Conservation (phyloP, 2,329 filamentous ascomycete species). For the Penicillium corylophilum region DNA sequence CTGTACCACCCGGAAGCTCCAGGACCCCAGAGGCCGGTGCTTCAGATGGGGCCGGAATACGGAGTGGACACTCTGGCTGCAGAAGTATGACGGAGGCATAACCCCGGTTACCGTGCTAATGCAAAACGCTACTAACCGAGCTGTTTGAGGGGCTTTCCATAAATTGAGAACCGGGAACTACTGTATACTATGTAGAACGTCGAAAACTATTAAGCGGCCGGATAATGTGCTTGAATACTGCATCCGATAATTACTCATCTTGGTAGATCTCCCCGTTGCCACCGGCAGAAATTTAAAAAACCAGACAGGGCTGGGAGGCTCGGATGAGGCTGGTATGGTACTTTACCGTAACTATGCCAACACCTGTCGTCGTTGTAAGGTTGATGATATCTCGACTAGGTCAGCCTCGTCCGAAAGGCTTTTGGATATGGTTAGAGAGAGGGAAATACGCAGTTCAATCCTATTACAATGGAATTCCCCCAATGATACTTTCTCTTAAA, state of each 20-base stretch:
- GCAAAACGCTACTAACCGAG: not conserved
- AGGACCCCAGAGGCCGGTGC: not conserved
- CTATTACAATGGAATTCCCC: not conserved
- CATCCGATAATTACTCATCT: not conserved
- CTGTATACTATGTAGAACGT: too few species aligned
- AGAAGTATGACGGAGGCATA: not conserved
- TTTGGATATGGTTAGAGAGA: too few species aligned
- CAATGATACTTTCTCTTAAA: not conserved
- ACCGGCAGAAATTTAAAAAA: constrained; percentile 23
- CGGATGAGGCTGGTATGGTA: constrained; percentile 13
- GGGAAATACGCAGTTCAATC: not conserved
- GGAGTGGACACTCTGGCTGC: not conserved
- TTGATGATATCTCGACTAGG: too few species aligned
- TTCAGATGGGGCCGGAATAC: not conserved
- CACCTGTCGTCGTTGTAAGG: not conserved
- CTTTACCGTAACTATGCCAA: constrained; percentile 12
- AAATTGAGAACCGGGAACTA: not conserved
- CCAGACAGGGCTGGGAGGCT: constrained; percentile 9
- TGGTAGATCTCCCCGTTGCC: constrained; percentile 18
- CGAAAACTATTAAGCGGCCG: too few species aligned
- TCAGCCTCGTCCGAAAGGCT: too few species aligned
- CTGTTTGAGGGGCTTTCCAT: not conserved
- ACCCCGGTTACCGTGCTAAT: not conserved
- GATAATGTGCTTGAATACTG: not conserved
- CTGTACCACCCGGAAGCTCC: not conserved